Conservation (phyloP, 208 protist species). For the Leishmania braziliensis region DNA sequence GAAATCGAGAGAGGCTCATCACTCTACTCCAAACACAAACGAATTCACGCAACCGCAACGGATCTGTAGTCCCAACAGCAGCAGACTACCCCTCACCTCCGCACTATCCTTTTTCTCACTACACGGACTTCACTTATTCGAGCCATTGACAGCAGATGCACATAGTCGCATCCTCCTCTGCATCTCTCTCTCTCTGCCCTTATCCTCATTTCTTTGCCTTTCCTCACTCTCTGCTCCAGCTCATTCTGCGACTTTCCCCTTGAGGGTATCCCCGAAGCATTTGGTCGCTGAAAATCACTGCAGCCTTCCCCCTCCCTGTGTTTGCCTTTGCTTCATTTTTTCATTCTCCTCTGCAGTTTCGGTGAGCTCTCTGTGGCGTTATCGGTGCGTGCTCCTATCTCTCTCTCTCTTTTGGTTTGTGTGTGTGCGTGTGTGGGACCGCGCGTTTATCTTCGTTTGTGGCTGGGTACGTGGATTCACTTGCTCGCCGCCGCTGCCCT, state of each 20-base stretch:
- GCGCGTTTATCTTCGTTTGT: neutral
- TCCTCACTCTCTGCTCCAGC: neutral
- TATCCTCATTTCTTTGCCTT: slow-evolving; percentile 1
- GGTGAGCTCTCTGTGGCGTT: neutral
- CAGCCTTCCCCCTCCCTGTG: neutral
- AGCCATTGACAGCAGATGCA: neutral
- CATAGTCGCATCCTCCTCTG: neutral
- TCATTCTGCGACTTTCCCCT: neutral
- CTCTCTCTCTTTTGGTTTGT: neutral
- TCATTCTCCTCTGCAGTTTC: neutral
- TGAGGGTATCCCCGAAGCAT: neutral
- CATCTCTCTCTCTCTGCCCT: neutral
- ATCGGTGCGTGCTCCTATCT: neutral
- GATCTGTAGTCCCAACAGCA: neutral
- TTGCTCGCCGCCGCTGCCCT: neutral
- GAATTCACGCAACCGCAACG: neutral
- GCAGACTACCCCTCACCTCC: neutral
- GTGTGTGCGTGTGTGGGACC: neutral
- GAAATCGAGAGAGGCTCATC: too few relatives aligned
- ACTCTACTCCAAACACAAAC: neutral
- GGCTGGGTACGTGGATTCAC: neutral
- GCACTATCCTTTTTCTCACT: neutral
- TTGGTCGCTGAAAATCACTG: neutral
- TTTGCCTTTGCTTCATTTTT: neutral
- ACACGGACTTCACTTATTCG: neutral